Evolutionary conservation across 2,329 filamentous ascomycete species (phyloP), one percentile per base, ranked within the genome.

Genomic region (Penicillium sp.): DNA sequence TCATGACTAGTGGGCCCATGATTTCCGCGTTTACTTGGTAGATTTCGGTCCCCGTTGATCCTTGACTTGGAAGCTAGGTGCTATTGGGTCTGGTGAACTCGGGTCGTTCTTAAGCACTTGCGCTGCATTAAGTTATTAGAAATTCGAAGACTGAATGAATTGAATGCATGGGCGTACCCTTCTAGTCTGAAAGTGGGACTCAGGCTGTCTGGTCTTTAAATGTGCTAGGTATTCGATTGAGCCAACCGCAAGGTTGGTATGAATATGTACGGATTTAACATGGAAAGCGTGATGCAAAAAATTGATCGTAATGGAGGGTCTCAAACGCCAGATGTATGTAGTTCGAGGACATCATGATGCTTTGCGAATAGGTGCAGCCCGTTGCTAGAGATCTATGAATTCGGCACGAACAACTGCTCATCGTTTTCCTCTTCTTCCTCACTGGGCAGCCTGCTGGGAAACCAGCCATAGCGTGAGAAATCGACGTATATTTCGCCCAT

Each of bases 391-490:
- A n/a, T 14, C 51, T 53, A 53, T 17, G 38, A 31, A n/a, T 15
- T 37, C 28, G 17, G 37, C 51, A 53, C 37, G 11, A 53, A 53
- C 3, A 41, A 12, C 20, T 22, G 39, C 14, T 20, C 41, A 31
- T 58, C 60, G 20, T 47, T 61, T 25, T 67, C 62, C 1, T 63
- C 57, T 5, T 43, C 43, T 34, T 68, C 76, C 58, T 83, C 81
- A 69, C 80, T 82, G 7, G 82, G 81, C 41, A 85, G 72, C 39
- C 73, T 64, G 17, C 76, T 73, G 4, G 83, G 83, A 73, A 82
- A 82, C 79, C 79, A 82, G n/a, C 79, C 79, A 69, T 74, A 81
- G 37, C 60, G 64, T 2, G 64, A 68, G 41, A 81, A 69, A 66
- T 81, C 76, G 45, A 82, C 69, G 56, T 73, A 76, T 22, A 75